These are phyloP conservation scores for Geotrichum carabidarum DNA, from an alignment of 1,139 yeast species.

Conservation along the genomic window DNA sequence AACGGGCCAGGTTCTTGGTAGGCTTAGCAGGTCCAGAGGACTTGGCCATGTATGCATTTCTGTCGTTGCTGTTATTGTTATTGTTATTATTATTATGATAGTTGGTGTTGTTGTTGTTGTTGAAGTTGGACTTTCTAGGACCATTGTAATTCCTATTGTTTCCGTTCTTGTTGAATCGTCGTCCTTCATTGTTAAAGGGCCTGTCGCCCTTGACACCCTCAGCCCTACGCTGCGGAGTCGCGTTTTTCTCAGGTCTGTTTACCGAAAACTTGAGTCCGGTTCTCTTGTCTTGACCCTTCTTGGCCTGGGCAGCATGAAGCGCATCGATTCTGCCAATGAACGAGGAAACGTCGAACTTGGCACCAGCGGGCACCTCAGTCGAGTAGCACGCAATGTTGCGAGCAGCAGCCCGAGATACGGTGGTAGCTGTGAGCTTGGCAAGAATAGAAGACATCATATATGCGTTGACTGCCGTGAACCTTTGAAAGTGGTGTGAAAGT, in stretches of 20 bases:
- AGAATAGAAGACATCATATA: slow-evolving; percentile 1
- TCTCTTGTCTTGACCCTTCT: slow-evolving; percentile 19
- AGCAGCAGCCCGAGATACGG: slow-evolving; percentile 1
- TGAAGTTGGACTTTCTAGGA: not conserved
- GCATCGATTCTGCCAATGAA: slow-evolving; percentile 32
- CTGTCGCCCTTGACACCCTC: not conserved
- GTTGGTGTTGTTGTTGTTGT: not conserved
- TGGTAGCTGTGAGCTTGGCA: slow-evolving; percentile 3
- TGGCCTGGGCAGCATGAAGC: slow-evolving; percentile 27
- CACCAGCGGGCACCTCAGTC: slow-evolving; percentile 12
- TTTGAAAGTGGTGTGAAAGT: not conserved
- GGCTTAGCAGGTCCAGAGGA: slow-evolving; percentile 10
- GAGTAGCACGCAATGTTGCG: slow-evolving; percentile 15
- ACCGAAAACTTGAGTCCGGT: slow-evolving; percentile 2
- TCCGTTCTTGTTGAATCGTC: not conserved
- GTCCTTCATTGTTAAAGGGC: not conserved
- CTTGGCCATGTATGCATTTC: not conserved
- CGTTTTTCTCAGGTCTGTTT: not conserved
- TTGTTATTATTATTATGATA: no score
- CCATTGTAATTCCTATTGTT: not conserved
- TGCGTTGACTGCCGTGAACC: not conserved
- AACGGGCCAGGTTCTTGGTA: slow-evolving; percentile 4
- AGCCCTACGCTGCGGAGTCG: not conserved
- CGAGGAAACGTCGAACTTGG: slow-evolving; percentile 28
- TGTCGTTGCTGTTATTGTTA: slow-evolving; percentile 2